Conservation (phyloP, 306 rosid genomes). For the Corylus americana region DNA sequence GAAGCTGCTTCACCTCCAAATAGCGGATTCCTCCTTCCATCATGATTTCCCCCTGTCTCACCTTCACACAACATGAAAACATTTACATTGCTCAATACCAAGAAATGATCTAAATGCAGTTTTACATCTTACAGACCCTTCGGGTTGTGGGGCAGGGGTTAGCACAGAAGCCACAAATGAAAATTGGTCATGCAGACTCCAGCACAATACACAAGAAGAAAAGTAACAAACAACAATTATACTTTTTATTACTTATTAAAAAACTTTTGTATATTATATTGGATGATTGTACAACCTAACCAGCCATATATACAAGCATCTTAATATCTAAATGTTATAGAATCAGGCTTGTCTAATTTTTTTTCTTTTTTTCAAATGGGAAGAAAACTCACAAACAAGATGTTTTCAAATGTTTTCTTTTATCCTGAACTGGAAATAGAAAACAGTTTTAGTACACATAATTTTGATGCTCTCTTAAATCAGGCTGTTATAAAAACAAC, state of each 20-base stretch:
- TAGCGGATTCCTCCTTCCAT: slow-evolving; percentile 66
- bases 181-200: not conserved
- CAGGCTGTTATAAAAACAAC: not conserved
- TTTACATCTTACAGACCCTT: not conserved
- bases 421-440: not conserved
- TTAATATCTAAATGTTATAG: not conserved
- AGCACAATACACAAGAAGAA: not conserved
- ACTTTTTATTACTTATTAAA: no score
- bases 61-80: slow-evolving; percentile 48
- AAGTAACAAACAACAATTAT: not conserved
- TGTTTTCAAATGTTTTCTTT: not conserved
- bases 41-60: slow-evolving; percentile 45
- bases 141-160: not conserved
- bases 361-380: not conserved
- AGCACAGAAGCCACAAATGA: not conserved
- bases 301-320: not conserved
- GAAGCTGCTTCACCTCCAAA: slow-evolving; percentile 71
- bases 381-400: not conserved
- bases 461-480: not conserved
- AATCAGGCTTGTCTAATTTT: not conserved
- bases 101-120: not conserved
- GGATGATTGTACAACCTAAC: not conserved
- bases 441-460: not conserved
- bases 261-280: not conserved
- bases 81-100: slow-evolving; percentile 5